Base-by-base conservation (phyloP, 441 rosid genomes). In the Euphorbia corollata region DNA sequence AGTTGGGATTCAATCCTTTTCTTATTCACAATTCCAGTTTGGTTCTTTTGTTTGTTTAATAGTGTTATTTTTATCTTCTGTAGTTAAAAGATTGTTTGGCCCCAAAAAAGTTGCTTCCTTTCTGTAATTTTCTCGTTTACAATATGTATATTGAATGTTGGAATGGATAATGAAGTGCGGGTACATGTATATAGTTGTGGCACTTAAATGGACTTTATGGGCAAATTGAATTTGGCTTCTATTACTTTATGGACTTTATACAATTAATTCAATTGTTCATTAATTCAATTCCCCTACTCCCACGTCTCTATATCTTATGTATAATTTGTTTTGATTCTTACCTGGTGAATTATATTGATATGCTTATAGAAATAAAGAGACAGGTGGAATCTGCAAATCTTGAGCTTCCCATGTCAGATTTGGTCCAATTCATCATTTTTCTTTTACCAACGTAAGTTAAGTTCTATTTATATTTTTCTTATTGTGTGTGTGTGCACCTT, bases 361-460 rank as follows among this genome's bases (percentile, higher is more conserved):
- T n/a, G n/a, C n/a, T n/a, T n/a, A n/a, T n/a, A n/a, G 32, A 27
- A 4, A 27, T 27, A 27, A 27, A 27, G 32, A 83, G 76, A 69
- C 92, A 83, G 78, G 85, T 85, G 41, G 82, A 83, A 64, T 66
- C 86, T 27, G 76, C 80, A 69, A 67, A 82, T 71, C 83, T 82
- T 3, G 90, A 89, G 59, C 75, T 89, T 39, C 83, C 87, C 11
- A 76, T 76, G 62, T 88, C 97, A 30, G 89, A 88, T 68, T 78
- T 91, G 85, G 82, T 90, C 71, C 83, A 82, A 63, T 90, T 85
- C 72, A 74, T 77, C 68, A 65, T 71, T 59, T 88, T 75, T 75
- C 92, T 91, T 79, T 75, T 94, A 81, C 87, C 77, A 70, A 89
- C 90, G 99, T 91, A 79, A 78, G 91, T 80, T 91, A 78, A 78